Evolutionary conservation across 2,329 filamentous ascomycete genomes (phyloP).

Genomic region (Fusarium kyushuense): DNA sequence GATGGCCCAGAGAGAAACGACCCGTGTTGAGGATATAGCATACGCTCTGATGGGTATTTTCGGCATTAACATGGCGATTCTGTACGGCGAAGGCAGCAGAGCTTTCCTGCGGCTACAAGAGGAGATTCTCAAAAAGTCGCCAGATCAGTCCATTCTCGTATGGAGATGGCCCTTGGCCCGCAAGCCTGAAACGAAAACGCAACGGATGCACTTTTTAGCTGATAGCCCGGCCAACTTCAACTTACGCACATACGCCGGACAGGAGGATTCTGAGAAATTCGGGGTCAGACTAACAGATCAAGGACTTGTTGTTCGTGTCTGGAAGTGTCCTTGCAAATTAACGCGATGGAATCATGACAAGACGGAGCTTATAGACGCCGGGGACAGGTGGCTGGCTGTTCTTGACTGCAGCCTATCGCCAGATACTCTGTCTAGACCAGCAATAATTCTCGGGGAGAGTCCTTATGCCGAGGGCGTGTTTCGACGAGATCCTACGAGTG

Average conservation of each 20-base stretch:
- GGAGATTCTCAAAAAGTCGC: slow-evolving; percentile 51
- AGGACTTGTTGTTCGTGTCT: slow-evolving; percentile 45
- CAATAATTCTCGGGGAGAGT: slow-evolving; percentile 44
- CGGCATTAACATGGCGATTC: slow-evolving; percentile 52
- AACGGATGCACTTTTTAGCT: slow-evolving; percentile 44
- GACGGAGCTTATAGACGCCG: slow-evolving; percentile 40
- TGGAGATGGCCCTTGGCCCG: slow-evolving; percentile 43
- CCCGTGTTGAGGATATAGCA: slow-evolving; percentile 50
- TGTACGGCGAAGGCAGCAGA: slow-evolving; percentile 53
- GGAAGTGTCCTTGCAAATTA: slow-evolving; percentile 46
- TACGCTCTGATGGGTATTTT: slow-evolving; percentile 54
- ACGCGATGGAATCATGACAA: slow-evolving; percentile 41
- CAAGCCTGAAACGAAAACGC: slow-evolving; percentile 24
- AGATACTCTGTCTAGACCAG: slow-evolving; percentile 45
- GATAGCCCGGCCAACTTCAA: slow-evolving; percentile 46
- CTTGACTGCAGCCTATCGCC: slow-evolving; percentile 48
- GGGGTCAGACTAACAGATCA: slow-evolving; percentile 41
- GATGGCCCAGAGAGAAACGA: slow-evolving; percentile 51
- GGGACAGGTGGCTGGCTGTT: slow-evolving; percentile 43
- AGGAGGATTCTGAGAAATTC: slow-evolving; percentile 43
- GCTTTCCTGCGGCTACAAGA: slow-evolving; percentile 53
- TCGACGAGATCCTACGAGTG: slow-evolving; percentile 40
- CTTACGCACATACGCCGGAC: slow-evolving; percentile 44
- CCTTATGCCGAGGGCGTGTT: slow-evolving; percentile 37
- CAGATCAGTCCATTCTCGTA: slow-evolving; percentile 54